Evolutionary conservation across 2,329 filamentous ascomycete genomes (phyloP).

Genomic region (Fusarium pininemorale): DNA sequence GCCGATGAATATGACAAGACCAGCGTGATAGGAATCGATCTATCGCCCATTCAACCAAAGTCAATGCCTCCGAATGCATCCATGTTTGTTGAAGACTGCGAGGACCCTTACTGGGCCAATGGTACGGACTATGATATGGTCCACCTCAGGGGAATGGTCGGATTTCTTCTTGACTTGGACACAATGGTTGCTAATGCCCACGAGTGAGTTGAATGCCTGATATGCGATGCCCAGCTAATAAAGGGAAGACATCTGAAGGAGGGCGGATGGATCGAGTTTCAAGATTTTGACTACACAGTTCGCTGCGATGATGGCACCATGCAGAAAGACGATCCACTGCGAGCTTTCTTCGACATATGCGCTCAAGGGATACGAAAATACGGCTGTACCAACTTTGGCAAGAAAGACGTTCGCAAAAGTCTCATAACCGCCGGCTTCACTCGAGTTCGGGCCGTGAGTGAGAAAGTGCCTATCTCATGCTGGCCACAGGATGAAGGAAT

Average conservation of each 20-base stretch:
- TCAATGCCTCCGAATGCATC: conserved; percentile 67
- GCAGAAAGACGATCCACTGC: conserved; percentile 51
- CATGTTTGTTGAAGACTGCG: conserved; percentile 70
- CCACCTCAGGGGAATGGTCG: conserved; percentile 60
- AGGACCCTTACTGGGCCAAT: conserved; percentile 63
- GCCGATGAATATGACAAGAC: conserved; percentile 54
- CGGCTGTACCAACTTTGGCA: conserved; percentile 51
- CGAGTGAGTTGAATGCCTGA: conserved; percentile 38
- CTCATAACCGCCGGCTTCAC: conserved; percentile 56
- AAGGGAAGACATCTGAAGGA: conserved; percentile 51
- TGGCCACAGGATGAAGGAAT: conserved; percentile 55
- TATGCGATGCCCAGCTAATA: background rate
- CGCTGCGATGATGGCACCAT: conserved; percentile 57
- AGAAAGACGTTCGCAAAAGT: conserved; percentile 45
- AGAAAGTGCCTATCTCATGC: conserved; percentile 57
- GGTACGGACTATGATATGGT: conserved; percentile 66
- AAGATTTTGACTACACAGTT: conserved; percentile 55
- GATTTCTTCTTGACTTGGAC: conserved; percentile 60
- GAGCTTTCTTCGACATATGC: conserved; percentile 47
- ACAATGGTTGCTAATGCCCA: conserved; percentile 55
- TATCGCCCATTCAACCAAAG: conserved; percentile 57
- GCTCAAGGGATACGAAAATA: conserved; percentile 47
- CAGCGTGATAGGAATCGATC: conserved; percentile 53
- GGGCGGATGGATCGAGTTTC: conserved; percentile 63
- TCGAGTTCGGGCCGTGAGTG: conserved; percentile 53